These are phyloP conservation scores for Lepraria neglecta DNA, from an alignment of 495 filamentous ascomycete species.

Conservation along the genomic window DNA sequence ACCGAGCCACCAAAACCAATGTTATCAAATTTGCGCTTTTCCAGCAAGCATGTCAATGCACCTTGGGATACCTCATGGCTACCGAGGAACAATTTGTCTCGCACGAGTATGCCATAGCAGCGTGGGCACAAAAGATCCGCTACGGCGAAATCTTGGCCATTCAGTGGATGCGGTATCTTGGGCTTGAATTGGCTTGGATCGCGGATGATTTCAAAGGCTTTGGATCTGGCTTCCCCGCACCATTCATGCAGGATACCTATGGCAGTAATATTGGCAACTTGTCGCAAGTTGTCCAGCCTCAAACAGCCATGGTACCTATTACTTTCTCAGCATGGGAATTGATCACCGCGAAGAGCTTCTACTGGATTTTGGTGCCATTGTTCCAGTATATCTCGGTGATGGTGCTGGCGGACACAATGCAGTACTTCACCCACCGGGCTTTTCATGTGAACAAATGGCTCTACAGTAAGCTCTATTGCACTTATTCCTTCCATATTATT, in stretches of 20 bases:
- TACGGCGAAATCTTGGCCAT: conserved; percentile 47
- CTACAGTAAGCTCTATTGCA: conserved; percentile 61
- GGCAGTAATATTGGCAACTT: conserved; percentile 30
- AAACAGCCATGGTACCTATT: conserved; percentile 29
- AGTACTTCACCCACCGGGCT: conserved; percentile 89
- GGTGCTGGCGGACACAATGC: conserved; percentile 82
- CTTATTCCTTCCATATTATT: neutral
- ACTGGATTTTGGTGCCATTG: conserved; percentile 69
- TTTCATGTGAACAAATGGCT: conserved; percentile 97
- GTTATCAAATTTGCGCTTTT: conserved; percentile 82
- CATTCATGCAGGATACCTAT: neutral
- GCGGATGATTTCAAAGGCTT: conserved; percentile 33
- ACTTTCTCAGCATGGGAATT: conserved; percentile 19
- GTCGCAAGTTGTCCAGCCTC: conserved; percentile 34
- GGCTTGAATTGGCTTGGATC: conserved; percentile 41
- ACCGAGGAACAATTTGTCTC: conserved; percentile 64
- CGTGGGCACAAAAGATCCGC: conserved; percentile 73
- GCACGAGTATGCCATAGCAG: conserved; percentile 76
- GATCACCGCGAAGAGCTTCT: conserved; percentile 54
- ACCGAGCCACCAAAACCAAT: conserved; percentile 74
- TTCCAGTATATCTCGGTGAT: conserved; percentile 69
- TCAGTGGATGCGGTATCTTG: conserved; percentile 3
- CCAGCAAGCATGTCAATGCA: conserved; percentile 40
- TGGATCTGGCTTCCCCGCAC: conserved; percentile 5
- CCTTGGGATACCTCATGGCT: conserved; percentile 37